Evolutionary conservation across 805 yeast species (phyloP).

Genomic region (Candida ipomoeae): DNA sequence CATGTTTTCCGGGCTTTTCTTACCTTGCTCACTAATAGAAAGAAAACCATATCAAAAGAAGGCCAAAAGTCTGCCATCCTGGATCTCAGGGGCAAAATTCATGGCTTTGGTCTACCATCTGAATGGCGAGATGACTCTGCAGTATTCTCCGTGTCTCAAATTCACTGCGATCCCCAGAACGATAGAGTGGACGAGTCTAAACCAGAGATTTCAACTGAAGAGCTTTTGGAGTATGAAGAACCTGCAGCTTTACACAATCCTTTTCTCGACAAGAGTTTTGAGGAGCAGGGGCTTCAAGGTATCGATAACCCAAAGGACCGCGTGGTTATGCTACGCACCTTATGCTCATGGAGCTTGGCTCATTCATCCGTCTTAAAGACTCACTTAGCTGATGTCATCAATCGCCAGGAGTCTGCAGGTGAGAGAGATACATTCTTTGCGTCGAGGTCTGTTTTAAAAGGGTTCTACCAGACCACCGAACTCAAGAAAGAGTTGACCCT

Average conservation of each 20-base stretch:
- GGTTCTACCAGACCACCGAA: conserved; percentile 29
- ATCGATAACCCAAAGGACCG: conserved; percentile 30
- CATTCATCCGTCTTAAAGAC: conserved; percentile 28
- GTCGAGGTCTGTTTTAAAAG: conserved; percentile 32
- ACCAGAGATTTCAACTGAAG: conserved; percentile 18
- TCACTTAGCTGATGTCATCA: conserved; percentile 21
- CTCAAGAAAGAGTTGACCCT: conserved; percentile 29
- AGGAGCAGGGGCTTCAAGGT: conserved; percentile 30
- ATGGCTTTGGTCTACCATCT: conserved; percentile 31
- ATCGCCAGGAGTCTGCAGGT: conserved; percentile 34
- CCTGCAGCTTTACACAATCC: conserved; percentile 21
- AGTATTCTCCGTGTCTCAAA: conserved; percentile 5
- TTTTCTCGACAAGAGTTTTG: conserved; percentile 25
- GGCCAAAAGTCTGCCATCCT: conserved; percentile 27
- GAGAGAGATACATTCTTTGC: conserved; percentile 37
- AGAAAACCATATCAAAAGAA: conserved; percentile 24
- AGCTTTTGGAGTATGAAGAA: conserved; percentile 12
- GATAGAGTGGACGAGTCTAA: conserved; percentile 24
- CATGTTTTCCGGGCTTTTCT: conserved; percentile 28
- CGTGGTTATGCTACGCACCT: conserved; percentile 31
- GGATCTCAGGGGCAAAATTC: conserved; percentile 29
- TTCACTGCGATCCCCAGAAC: conserved; percentile 6
- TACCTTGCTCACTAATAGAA: conserved; percentile 35
- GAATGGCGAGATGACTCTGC: conserved; percentile 33
- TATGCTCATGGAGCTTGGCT: conserved; percentile 35